Base-by-base conservation (phyloP, 805 yeast genomes). In the Candida pseudofarinosa region DNA sequence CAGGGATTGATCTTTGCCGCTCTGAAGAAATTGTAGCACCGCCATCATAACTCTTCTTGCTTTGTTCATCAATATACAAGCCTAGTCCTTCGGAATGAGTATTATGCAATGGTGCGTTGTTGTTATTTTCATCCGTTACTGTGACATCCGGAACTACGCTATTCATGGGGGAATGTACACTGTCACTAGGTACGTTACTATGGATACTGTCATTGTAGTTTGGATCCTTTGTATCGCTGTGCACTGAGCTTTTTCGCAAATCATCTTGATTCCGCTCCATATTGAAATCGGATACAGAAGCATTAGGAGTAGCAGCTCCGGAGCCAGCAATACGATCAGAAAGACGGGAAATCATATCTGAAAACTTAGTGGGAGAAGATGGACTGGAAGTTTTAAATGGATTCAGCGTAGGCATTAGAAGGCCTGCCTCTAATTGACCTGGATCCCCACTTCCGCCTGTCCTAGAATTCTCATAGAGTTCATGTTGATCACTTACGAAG, bases 321-420 rank as follows among this genome's bases (percentile, higher is more conserved):
- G 60, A 49, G 4, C 71, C 71, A 1, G 68, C 70, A 34, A 66
- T 62, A 47, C 71, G 60, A 33, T 64, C 65, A 0, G 69, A 62
- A 4, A 66, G 50, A 45, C 63, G 49, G 2, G 62, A 45, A 13
- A 66, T 43, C 3, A 55, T 53, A 38, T 59, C 52, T 5, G 65
- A 35, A 28, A 61, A 46, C 42, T 55, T 58, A 4, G 48, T 47
- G 4, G 63, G 63, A 12, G 54, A 39, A 1, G 62, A 49, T 3
- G 46, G 47, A 15, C 28, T 23, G 6, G 28, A 23, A 23, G 10
- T 10, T 23, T 23, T 23, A 23, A 23, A 23, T 23, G 48, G 16
- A 6, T 39, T 33, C 19, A 43, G 33, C 12, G 44, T 37, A 2
- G 56, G 48, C 3, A 51, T 35, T 4, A 40, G 33, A 1, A 41